Conservation (phyloP, 805 yeast genomes). For the Monosporozyma yasuniensis region DNA sequence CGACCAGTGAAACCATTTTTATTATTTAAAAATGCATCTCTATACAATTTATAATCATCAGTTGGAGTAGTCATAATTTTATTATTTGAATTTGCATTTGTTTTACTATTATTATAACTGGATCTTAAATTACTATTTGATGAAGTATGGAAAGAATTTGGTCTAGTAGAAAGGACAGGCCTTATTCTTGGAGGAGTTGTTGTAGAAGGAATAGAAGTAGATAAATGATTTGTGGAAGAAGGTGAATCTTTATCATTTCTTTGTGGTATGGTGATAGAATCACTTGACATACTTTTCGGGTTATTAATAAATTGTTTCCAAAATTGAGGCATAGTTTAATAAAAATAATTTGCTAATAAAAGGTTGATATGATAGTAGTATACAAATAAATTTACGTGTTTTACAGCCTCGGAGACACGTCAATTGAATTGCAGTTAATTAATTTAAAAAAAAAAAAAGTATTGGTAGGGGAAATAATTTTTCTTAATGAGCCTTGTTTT, state of each 20-base stretch:
- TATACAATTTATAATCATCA: constrained; percentile 25
- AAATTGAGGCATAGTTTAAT: constrained; percentile 13
- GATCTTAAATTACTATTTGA: background rate
- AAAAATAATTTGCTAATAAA: no score
- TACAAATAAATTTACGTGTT: background rate
- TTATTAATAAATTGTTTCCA: constrained; percentile 28
- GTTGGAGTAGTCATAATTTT: constrained; percentile 2
- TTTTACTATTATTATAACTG: background rate
- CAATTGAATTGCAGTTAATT: background rate
- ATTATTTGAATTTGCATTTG: background rate
- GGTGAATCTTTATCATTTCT: background rate
- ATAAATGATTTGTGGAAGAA: background rate
- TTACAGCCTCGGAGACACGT: background rate
- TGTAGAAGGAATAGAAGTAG: background rate
- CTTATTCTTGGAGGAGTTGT: background rate
- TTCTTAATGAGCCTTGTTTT: background rate
- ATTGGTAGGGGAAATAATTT: no score
- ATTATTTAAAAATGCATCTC: constrained; percentile 32
- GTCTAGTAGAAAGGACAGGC: constrained; percentile 9
- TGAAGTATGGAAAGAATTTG: constrained; percentile 8
- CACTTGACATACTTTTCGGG: constrained; percentile 29
- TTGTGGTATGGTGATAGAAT: constrained; percentile 13
- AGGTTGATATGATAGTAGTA: no score
- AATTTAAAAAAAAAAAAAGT: no score
- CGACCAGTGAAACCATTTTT: constrained; percentile 34